Base-by-base conservation (phyloP, 2,329 filamentous ascomycete species). In the Furcasterigmium sp. region DNA sequence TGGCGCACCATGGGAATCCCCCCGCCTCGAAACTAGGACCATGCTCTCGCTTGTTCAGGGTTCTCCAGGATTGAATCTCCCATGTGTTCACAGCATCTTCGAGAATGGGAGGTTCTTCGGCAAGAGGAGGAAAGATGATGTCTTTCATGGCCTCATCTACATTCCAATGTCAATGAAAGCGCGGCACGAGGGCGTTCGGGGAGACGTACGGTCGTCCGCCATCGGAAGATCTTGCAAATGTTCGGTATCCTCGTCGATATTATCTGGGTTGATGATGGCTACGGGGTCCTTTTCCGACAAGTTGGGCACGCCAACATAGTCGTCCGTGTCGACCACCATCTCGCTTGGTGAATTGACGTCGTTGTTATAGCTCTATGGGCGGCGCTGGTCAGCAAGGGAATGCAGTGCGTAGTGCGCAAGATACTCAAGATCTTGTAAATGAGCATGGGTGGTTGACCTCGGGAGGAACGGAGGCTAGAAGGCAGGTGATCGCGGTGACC, bases 21-120 rank as follows among this genome's bases (percentile, higher is more conserved):
- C 84, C 91, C 51, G 88, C 91, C 47, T 93, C 64, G 63, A 98
- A 98, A 45, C 85, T 63, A 3, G 93, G 93, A 2, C 93, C 89
- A 69, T 94, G 90, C 57, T 93, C 85, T 60, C 87, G 89, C 67
- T 87, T 85, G 14, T 76, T 72, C 53, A 94, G 67, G 29, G 69
- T 75, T 51, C 85, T 78, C 91, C 91, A 98, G 49, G 85, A 77
- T 54, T 87, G 76, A 48, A 98, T 88, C 23, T 87, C 81, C 93
- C 93, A 98, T 56, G 89, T 95, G 64, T 87, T 64, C 54, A 84
- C 69, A 32, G 75, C 75, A 60, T 95, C 88, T 42, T 84, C 84
- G 50, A 91, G 76, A 26, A 85, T 84, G 58, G 89, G 86, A 50
- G 91, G 82, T 53, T 95, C 89, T 52, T 89, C 82, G 48, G 70